phyloP scores from a whole-genome alignment of 192 early-diverging fungal species.

The Geosiphon pyriformis region DNA sequence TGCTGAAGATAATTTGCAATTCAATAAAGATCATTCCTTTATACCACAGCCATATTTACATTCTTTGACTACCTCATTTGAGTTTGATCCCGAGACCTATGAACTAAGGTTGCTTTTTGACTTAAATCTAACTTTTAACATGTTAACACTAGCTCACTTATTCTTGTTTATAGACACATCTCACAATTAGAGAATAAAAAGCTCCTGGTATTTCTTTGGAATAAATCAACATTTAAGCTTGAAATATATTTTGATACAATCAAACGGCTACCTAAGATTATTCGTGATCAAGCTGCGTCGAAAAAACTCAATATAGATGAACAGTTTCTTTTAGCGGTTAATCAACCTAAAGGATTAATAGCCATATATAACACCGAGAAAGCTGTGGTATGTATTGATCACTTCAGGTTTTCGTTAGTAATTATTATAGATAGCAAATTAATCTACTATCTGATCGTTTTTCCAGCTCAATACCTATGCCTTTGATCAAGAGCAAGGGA shows the following conservation, averaged over 20 bases:
- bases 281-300: too few relatives aligned
- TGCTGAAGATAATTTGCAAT: background rate
- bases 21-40: constrained; percentile 2
- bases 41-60: background rate
- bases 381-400: background rate
- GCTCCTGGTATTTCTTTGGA: too few relatives aligned
- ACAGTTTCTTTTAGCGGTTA: background rate
- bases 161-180: constrained; percentile 2
- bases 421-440: background rate
- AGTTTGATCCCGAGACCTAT: constrained; percentile 12
- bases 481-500: background rate
- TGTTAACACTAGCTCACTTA: too few relatives aligned
- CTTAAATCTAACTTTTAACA: background rate
- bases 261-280: too few relatives aligned
- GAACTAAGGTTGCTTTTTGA: constrained; percentile 1
- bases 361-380: constrained; percentile 12
- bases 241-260: too few relatives aligned
- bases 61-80: background rate
- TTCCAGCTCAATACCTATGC: constrained; percentile 12
- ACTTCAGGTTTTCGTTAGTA: background rate
- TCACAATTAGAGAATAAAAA: constrained; percentile 3
- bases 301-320: too few relatives aligned
- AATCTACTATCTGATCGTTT: background rate
- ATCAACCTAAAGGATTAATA: constrained; percentile 13
- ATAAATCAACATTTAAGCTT: too few relatives aligned